Evolutionary conservation across 176 grass and related monocot genomes (phyloP), one percentile per base, ranked within the genome.

Genomic region (Otatea glauca): DNA sequence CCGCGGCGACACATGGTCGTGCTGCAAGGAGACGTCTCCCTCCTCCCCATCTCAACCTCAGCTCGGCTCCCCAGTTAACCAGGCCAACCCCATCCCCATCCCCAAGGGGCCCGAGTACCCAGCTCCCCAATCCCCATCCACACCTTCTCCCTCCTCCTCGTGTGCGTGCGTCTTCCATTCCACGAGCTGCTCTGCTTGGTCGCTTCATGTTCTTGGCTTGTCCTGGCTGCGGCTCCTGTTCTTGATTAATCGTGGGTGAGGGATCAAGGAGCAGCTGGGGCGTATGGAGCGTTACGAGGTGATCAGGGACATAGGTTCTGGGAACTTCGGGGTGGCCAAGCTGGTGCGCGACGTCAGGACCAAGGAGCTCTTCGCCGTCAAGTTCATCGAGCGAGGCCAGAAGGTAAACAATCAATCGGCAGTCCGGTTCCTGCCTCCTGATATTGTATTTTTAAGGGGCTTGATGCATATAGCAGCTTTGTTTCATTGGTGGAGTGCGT

Each of bases 321-420:
- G 95, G 0, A 97, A 94, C 74, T 97, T 97, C 76, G 95, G 95
- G 9, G 95, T 97, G 74, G 89, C 95, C 59, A 97, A 94, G 88
- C 83, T 97, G 45, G 92, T 97, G 14, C 86, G 91, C 27, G 91
- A 97, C 82, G 72, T 93, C 67, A 17, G 18, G 15, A 93, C 95
- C 79, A 90, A 93, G 73, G 92, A 94, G 21, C 91, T 93, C 35
- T 94, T 88, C 87, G 95, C 95, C 75, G 90, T 94, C 74, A 97
- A 97, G 90, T 88, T 86, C 82, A 94, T 97, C 75, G 92, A 94
- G 89, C 84, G 95, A 86, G 95, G 92, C 0, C 86, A 88, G 5
- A 97, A 93, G 95, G 95, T 97, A 70, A 15, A 44, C 43, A 44
- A 48, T 11, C 20, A 5, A 7, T 18, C n/a, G 3, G 25, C 18